Evolutionary conservation across 176 grass and related monocot species (phyloP).

Genomic region (Dendrocalamus sinicus): DNA sequence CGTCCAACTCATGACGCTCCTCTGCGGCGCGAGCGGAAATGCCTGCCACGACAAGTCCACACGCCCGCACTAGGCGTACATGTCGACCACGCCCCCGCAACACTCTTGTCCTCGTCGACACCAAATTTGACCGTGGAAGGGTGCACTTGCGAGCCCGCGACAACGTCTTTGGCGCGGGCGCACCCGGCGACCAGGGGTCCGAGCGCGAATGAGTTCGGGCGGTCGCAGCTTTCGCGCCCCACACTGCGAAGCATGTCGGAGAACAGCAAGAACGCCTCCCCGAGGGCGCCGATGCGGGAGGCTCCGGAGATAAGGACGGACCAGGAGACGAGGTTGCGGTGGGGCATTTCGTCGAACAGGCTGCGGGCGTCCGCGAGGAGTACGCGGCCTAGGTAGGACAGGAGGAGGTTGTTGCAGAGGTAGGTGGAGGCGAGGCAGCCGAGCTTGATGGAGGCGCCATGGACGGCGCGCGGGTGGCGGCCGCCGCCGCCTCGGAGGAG

Average conservation of each 20-base stretch:
- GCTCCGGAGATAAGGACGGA: slow-evolving; percentile 50
- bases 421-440: slow-evolving; percentile 55
- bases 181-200: slow-evolving; percentile 50
- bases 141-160: slow-evolving; percentile 45
- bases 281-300: slow-evolving; percentile 38
- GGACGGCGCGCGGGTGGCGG: slow-evolving; percentile 40
- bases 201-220: slow-evolving; percentile 46
- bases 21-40: slow-evolving; percentile 36
- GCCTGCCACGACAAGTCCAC: slow-evolving; percentile 50
- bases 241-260: slow-evolving; percentile 34
- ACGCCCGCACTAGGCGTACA: slow-evolving; percentile 64
- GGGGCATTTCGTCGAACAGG: slow-evolving; percentile 71
- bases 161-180: slow-evolving; percentile 33
- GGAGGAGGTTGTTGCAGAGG: slow-evolving; percentile 61
- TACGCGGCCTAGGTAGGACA: background rate
- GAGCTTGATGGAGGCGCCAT: slow-evolving; percentile 49
- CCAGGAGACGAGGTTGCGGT: slow-evolving; percentile 58
- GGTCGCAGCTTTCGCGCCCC: slow-evolving; percentile 1
- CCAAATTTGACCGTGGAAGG: slow-evolving; percentile 55
- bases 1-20: slow-evolving; percentile 60
- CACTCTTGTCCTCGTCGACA: slow-evolving; percentile 44
- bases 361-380: slow-evolving; percentile 40
- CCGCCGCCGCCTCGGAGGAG: slow-evolving; percentile 37
- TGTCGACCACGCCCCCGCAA: slow-evolving; percentile 57
- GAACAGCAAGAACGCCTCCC: slow-evolving; percentile 39